These are phyloP conservation scores for Fusarium euwallaceae DNA, from an alignment of 2,329 filamentous ascomycete species.

Conservation along the genomic window DNA sequence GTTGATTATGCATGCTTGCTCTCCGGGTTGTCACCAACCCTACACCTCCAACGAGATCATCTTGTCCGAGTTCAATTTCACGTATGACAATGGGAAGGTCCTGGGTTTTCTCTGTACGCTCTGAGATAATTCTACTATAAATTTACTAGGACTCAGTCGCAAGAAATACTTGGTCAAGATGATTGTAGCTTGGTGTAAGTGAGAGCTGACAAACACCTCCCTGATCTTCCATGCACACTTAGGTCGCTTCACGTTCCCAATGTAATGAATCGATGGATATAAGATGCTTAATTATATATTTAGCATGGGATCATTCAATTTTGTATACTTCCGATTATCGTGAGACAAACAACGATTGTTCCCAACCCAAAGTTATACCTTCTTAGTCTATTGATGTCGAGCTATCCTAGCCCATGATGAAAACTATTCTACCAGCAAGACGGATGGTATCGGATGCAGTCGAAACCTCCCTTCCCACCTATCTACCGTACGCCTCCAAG, in stretches of 20 bases:
- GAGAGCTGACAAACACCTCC: not conserved
- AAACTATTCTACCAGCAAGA: not conserved
- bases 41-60: not conserved
- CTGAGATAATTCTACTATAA: too few species aligned
- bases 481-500: not conserved
- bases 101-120: too few species aligned
- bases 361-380: not conserved
- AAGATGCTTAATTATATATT: too few species aligned
- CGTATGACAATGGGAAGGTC: not conserved
- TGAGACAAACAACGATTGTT: not conserved
- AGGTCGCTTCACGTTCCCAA: too few species aligned
- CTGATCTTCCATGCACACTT: too few species aligned
- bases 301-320: not conserved
- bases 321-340: not conserved
- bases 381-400: not conserved
- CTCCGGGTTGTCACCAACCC: not conserved
- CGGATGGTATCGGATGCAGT: too few species aligned
- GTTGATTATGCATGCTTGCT: not conserved
- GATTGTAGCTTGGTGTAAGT: not conserved
- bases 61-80: not conserved
- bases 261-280: too few species aligned
- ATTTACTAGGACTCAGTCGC: not conserved
- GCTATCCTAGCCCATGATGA: not conserved
- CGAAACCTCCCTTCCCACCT: too few species aligned
- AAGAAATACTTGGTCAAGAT: not conserved